Percentiles rank a stretch among this genome's conserved stretches.
Evolutionary conservation across 106 monocot species (phyloP).

Genomic region (Posidonia australis): DNA sequence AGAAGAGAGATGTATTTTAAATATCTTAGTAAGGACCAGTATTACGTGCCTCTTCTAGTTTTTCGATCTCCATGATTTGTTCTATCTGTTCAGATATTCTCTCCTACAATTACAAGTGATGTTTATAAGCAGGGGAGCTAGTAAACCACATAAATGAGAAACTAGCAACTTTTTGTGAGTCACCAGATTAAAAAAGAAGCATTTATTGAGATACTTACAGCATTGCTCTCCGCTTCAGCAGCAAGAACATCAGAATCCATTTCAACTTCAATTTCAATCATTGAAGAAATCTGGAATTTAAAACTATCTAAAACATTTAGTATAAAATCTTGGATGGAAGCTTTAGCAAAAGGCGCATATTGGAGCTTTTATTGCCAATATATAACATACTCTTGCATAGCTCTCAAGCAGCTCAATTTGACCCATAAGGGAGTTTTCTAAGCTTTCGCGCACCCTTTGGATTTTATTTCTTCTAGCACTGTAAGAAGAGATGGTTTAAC

Average conservation of each 20-base stretch:
- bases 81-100: conserved; percentile 83
- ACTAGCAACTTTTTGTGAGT: background rate
- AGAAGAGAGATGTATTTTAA: background rate
- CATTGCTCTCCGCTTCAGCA: conserved; percentile 76
- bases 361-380: background rate
- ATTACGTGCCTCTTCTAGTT: conserved; percentile 80
- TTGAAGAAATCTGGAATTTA: conserved; percentile 70
- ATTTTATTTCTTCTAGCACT: conserved; percentile 73
- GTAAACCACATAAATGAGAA: background rate
- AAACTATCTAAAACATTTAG: background rate
- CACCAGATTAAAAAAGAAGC: background rate
- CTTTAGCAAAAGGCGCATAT: background rate
- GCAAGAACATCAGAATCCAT: conserved; percentile 91
- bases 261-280: conserved; percentile 99
- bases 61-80: conserved; percentile 93
- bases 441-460: conserved; percentile 70
- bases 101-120: conserved; percentile 32
- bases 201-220: conserved; percentile 31
- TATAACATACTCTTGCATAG: conserved; percentile 75
- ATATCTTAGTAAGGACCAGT: background rate
- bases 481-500: conserved; percentile 5
- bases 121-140: background rate
- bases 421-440: conserved; percentile 66
- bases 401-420: conserved; percentile 85
- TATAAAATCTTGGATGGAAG: background rate